Evolutionary conservation across 2,329 filamentous ascomycete genomes (phyloP).

Genomic region (Arthroderma uncinatum): DNA sequence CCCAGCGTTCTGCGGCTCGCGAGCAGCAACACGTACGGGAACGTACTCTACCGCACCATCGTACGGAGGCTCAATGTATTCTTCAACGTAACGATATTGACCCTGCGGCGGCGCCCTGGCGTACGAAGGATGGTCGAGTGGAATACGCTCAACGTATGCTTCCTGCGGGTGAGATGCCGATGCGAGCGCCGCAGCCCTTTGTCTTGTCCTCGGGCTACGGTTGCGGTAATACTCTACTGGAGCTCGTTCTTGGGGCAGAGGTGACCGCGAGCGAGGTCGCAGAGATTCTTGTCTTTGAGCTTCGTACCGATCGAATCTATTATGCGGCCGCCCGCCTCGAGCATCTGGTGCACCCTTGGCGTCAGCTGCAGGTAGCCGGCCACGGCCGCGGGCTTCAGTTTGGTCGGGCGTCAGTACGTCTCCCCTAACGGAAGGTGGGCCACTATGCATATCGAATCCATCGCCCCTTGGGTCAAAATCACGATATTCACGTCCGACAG

Average conservation of each 20-base stretch:
- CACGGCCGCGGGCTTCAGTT: conserved; percentile 15
- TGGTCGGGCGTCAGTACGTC: conserved; percentile 15
- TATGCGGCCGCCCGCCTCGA: conserved; percentile 16
- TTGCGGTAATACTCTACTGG: conserved; percentile 20
- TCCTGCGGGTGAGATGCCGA: conserved; percentile 15
- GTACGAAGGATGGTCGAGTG: conserved; percentile 13
- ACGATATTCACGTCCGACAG: conserved; percentile 12
- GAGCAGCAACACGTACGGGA: conserved; percentile 17
- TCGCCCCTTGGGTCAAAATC: conserved; percentile 15
- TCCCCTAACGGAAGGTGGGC: conserved; percentile 10
- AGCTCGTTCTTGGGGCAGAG: conserved; percentile 14
- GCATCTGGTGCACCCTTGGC: conserved; percentile 11
- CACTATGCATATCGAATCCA: conserved; percentile 7
- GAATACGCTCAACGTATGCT: conserved; percentile 14
- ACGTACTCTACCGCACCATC: conserved; percentile 20
- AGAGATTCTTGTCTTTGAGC: conserved; percentile 19
- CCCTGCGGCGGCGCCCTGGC: conserved; percentile 11
- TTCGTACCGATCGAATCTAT: conserved; percentile 23
- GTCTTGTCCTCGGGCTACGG: conserved; percentile 16
- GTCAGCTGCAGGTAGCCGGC: conserved; percentile 13
- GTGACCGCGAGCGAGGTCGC: conserved; percentile 21
- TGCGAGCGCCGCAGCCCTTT: conserved; percentile 10
- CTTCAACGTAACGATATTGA: conserved; percentile 21
- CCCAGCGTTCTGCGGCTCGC: conserved; percentile 14
- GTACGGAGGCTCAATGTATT: conserved; percentile 16